phyloP scores from a whole-genome alignment of 1,139 yeast genomes.

The Zygosaccharomyces pseudobailii region DNA sequence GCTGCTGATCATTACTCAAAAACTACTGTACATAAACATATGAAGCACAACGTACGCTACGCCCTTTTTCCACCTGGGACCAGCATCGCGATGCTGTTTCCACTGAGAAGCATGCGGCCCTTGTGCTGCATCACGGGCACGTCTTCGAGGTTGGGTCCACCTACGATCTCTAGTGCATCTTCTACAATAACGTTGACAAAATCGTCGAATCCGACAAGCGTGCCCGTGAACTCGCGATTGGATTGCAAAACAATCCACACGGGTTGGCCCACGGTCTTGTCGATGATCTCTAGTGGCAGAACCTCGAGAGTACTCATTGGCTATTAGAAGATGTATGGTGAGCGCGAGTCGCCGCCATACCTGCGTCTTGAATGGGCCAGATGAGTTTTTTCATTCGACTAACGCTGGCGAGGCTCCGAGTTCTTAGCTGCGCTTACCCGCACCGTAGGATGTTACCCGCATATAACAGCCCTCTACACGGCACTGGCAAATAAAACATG shows the following conservation, averaged over 20 bases:
- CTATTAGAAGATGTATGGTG: neutral
- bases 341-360: too few species aligned
- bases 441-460: too few species aligned
- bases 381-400: too few species aligned
- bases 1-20: neutral
- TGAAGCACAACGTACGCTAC: neutral
- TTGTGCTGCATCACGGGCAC: conserved; percentile 35
- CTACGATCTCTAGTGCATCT: conserved; percentile 59
- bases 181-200: conserved; percentile 88
- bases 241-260: conserved; percentile 76
- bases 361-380: too few species aligned
- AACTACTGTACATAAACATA: neutral
- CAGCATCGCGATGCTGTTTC: conserved; percentile 83
- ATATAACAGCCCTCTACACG: too few species aligned
- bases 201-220: conserved; percentile 88
- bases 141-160: conserved; percentile 34
- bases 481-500: too few species aligned
- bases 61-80: conserved; percentile 43
- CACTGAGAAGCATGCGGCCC: conserved; percentile 71
- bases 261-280: conserved; percentile 75
- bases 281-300: conserved; percentile 81
- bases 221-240: conserved; percentile 78
- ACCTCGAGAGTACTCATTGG: conserved; percentile 26
- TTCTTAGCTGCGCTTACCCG: too few species aligned
- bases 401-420: too few species aligned